Percentiles rank a stretch among this genome's conserved stretches.
Conservation (phyloP, 208 protist genomes). For the Crithidia sp. region DNA sequence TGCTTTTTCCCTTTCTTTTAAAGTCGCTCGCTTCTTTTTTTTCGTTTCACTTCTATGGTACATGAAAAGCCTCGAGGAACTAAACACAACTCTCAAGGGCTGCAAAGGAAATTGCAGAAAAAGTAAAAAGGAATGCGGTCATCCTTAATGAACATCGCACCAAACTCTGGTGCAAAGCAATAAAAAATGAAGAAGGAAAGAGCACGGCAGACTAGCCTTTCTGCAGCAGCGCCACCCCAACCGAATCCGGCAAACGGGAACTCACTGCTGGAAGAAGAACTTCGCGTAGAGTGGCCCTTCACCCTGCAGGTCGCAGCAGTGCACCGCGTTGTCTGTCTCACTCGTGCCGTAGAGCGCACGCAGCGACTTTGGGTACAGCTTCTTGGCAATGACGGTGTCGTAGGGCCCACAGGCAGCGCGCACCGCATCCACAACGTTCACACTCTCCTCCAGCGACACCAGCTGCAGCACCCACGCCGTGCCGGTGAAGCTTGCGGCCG, state of each 20-base stretch:
- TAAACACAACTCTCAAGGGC: too few relatives aligned
- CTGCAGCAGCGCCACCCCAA: too few relatives aligned
- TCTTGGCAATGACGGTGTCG: conserved; percentile 83
- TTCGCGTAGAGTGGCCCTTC: conserved; percentile 90
- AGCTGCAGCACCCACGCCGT: conserved; percentile 82
- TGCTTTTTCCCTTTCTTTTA: too few relatives aligned
- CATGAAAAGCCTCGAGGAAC: not conserved
- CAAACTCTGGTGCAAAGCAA: not conserved
- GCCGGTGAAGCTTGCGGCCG: conserved; percentile 57
- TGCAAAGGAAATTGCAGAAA: too few relatives aligned
- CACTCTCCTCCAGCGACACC: conserved; percentile 39
- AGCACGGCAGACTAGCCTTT: not conserved
- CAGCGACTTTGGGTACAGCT: conserved; percentile 83
- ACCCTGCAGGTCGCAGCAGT: conserved; percentile 95
- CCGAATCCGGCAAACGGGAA: too few relatives aligned
- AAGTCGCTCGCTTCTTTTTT: not conserved
- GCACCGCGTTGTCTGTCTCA: conserved; percentile 88
- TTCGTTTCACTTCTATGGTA: not conserved
- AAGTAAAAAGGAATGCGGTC: too few relatives aligned
- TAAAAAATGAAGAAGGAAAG: not conserved
- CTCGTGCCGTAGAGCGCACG: conserved; percentile 89
- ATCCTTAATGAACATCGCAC: not conserved
- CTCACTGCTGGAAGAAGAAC: conserved; percentile 64
- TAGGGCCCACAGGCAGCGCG: conserved; percentile 82
- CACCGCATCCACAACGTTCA: conserved; percentile 62